A percentile compares a stretch with the other conserved stretches of the same genome.
Evolutionary conservation across 768 basidiomycete genomes (phyloP).

Genomic region (Boletus huronensis): DNA sequence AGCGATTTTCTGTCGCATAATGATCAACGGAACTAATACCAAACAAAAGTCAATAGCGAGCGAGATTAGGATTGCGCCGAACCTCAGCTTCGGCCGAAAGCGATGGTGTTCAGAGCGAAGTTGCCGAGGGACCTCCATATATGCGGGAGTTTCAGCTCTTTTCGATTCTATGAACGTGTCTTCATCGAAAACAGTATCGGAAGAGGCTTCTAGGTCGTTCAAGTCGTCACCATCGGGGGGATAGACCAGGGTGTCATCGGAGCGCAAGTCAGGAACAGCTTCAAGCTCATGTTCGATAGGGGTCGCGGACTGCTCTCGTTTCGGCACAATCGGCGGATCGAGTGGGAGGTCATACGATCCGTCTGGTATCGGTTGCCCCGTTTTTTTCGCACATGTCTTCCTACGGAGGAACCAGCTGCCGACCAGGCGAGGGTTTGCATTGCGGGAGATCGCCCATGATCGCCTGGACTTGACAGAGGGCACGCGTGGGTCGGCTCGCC

Average conservation of each 20-base stretch:
- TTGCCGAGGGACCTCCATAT: constrained; percentile 6
- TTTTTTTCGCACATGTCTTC: constrained; percentile 22
- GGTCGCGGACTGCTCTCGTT: constrained; percentile 8
- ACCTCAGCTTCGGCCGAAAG: constrained; percentile 12
- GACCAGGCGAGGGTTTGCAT: constrained; percentile 18
- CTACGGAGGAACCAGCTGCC: constrained; percentile 29
- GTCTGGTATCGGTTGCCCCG: constrained; percentile 13
- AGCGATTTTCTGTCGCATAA: background rate
- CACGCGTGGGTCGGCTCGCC: constrained; percentile 27
- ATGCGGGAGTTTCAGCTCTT: constrained; percentile 9
- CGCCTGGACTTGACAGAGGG: constrained; percentile 28
- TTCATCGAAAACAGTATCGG: constrained; percentile 22
- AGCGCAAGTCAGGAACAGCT: constrained; percentile 7
- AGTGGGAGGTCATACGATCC: constrained; percentile 24
- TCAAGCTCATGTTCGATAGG: constrained; percentile 1
- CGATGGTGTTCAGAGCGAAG: background rate
- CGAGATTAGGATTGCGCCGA: constrained; percentile 3
- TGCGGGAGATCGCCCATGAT: constrained; percentile 25
- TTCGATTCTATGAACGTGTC: background rate
- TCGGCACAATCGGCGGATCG: background rate
- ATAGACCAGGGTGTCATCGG: constrained; percentile 25
- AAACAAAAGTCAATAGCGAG: constrained; percentile 11
- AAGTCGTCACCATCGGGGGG: constrained; percentile 1
- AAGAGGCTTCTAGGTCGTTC: constrained; percentile 17
- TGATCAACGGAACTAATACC: constrained; percentile 4